Base-by-base conservation (phyloP, 164 flowering plant genomes). In the Hamamelis virginiana region DNA sequence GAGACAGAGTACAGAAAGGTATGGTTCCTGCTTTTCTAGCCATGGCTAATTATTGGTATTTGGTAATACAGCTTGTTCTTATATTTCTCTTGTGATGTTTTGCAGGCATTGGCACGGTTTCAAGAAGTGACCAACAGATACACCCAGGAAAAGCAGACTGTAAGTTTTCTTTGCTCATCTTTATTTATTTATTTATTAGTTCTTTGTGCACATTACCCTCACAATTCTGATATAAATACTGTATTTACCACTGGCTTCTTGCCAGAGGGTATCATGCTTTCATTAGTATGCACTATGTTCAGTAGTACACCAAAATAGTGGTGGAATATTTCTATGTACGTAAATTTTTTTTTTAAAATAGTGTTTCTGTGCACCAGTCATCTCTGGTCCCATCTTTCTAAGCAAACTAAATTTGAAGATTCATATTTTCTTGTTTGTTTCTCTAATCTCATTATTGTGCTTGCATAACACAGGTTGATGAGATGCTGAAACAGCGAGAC, bases 1-100 rank as follows among this genome's bases (percentile, higher is more conserved):
- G 98, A 96, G 78, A 80, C 88, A 55, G 97, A 96, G 69, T 96
- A 93, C 68, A 83, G 97, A 81, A 89, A 87, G 87, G 99, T 85
- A 75, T 9, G 43, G 9, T 43, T 25, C 14, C 44, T 25, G 9
- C 21, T 62, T 76, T 25, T 58, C 62, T 47, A n/a, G n/a, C 21
- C 19, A 6, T 28, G 21, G 19, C 21, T 19, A 26, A 43, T 60
- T 18, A 4, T 9, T 21, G 41, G 25, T 25, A 12, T 44, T 13
- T 50, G n/a, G 19, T 28, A 6, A 45, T 51, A 33, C 41, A 33
- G 41, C 41, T 5, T 33, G 38, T 16, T 55, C 28, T 57, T 43
- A 52, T 22, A 66, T 41, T 59, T 28, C 47, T 51, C 26, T 44
- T 57, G 11, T 70, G 45, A 26, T 59, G 33, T 72, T 71, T 60